Evolutionary conservation across 2,329 filamentous ascomycete genomes (phyloP).

Genomic region (Colletotrichum sp.): DNA sequence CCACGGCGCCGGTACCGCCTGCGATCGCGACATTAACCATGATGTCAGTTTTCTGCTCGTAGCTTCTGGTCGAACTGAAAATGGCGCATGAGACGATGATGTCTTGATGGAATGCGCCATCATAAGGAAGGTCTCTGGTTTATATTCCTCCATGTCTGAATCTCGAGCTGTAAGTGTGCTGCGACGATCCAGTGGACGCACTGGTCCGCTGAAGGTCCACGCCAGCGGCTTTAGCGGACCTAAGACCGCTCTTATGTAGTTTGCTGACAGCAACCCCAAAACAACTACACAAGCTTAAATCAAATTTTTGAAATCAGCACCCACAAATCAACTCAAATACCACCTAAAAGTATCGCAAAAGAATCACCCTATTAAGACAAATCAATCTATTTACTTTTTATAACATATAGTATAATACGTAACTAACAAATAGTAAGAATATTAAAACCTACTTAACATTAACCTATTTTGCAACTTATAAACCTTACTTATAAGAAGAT

Average conservation of each 20-base stretch:
- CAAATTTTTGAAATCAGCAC: no score
- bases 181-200: background rate
- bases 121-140: background rate
- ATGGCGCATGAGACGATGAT: background rate
- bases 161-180: background rate
- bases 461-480: no score
- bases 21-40: constrained; percentile 42
- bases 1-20: constrained; percentile 49
- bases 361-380: no score
- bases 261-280: background rate
- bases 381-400: no score
- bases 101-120: rapidly evolving
- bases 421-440: no score
- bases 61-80: background rate
- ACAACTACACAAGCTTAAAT: no score
- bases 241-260: background rate
- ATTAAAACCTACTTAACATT: no score
- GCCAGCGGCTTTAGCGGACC: background rate
- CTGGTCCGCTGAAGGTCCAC: background rate
- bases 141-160: background rate
- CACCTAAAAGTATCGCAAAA: no score
- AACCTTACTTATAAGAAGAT: no score
- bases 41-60: background rate
- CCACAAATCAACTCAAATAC: no score
- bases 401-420: no score